These are phyloP conservation scores for Scheffersomyces lignicola DNA, from an alignment of 1,139 yeast genomes.

Conservation along the genomic window DNA sequence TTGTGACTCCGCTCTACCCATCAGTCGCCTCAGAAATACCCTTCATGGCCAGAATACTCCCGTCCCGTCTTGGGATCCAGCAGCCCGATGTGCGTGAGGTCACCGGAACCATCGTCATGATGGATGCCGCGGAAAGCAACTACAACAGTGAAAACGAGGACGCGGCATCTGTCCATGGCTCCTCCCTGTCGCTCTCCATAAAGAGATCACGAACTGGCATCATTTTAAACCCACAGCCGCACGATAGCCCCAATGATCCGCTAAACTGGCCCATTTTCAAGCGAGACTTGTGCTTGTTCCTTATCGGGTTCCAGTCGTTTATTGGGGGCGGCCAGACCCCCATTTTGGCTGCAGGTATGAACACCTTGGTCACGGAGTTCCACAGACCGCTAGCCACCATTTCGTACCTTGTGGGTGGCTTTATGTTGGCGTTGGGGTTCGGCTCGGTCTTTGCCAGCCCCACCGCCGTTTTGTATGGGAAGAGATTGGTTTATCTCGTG, in stretches of 20 bases:
- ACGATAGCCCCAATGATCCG: constrained; percentile 75
- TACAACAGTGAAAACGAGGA: constrained; percentile 12
- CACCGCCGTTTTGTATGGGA: constrained; percentile 60
- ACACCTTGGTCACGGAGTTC: constrained; percentile 43
- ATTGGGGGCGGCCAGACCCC: constrained; percentile 68
- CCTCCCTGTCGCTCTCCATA: constrained; percentile 18
- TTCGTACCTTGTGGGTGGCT: constrained; percentile 59
- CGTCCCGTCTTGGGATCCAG: constrained; percentile 32
- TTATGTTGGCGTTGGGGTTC: constrained; percentile 58
- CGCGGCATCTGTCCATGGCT: constrained; percentile 1
- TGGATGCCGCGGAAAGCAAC: constrained; percentile 22
- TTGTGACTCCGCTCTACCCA: not conserved
- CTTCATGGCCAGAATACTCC: constrained; percentile 4
- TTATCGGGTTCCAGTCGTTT: constrained; percentile 59
- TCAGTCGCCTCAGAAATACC: not conserved
- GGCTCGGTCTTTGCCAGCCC: constrained; percentile 63
- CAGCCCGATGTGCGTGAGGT: constrained; percentile 43
- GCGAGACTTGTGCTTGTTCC: constrained; percentile 52
- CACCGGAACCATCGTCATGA: constrained; percentile 49
- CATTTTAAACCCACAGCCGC: constrained; percentile 72
- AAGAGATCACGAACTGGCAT: constrained; percentile 54
- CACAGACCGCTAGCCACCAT: constrained; percentile 40
- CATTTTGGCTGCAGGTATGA: constrained; percentile 58
- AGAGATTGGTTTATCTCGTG: constrained; percentile 52
- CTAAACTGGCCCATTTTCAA: constrained; percentile 69